Conservation (phyloP, 768 basidiomycete species). For the Tricholoma flavovirens region DNA sequence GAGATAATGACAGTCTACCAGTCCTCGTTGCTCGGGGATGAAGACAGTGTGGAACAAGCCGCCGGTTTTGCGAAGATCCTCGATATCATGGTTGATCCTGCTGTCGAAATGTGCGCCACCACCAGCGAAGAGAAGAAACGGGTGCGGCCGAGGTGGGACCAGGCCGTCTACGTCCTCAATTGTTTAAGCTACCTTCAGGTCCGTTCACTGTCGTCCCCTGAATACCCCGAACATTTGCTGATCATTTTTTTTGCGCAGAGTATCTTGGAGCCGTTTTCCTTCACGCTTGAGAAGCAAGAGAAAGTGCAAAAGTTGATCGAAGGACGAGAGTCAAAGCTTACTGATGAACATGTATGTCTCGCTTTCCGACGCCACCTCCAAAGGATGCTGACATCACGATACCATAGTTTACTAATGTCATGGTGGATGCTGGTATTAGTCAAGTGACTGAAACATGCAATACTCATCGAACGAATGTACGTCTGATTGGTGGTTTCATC, state of each 20-base stretch:
- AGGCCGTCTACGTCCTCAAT: slow-evolving; percentile 78
- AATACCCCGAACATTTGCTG: not conserved
- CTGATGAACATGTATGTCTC: slow-evolving; percentile 74
- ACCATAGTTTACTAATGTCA: slow-evolving; percentile 42
- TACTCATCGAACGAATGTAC: slow-evolving; percentile 34
- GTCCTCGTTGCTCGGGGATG: slow-evolving; percentile 72
- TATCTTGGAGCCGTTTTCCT: slow-evolving; percentile 61
- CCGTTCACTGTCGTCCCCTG: slow-evolving; percentile 13
- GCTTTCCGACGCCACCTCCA: not conserved
- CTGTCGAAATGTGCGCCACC: slow-evolving; percentile 64
- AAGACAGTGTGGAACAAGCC: slow-evolving; percentile 35
- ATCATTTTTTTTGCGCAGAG: slow-evolving; percentile 32
- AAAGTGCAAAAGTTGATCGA: slow-evolving; percentile 59
- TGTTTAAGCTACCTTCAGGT: slow-evolving; percentile 82
- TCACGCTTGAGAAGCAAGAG: slow-evolving; percentile 56
- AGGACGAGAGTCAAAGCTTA: slow-evolving; percentile 54
- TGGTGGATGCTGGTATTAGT: slow-evolving; percentile 49
- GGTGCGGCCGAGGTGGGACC: slow-evolving; percentile 66
- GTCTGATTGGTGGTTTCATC: not conserved
- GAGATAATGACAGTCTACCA: slow-evolving; percentile 90
- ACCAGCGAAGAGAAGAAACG: slow-evolving; percentile 62
- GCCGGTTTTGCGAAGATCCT: slow-evolving; percentile 65
- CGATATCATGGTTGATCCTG: slow-evolving; percentile 82
- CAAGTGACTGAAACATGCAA: slow-evolving; percentile 40
- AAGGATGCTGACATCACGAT: not conserved